These are phyloP conservation scores for Saccharomyces hybrid DNA, from an alignment of 1,139 yeast species.

Conservation along the genomic window DNA sequence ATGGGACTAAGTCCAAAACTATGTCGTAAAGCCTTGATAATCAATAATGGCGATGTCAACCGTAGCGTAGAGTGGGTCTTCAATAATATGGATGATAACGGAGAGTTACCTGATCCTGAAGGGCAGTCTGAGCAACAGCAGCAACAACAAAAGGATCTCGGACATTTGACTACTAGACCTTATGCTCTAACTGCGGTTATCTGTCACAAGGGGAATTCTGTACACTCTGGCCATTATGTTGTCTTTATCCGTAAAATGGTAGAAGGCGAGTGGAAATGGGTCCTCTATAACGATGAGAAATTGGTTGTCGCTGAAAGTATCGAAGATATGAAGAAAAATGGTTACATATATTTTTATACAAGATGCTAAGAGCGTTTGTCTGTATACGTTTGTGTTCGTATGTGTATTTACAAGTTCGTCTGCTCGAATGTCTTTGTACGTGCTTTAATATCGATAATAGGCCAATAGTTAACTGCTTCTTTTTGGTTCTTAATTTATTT, in stretches of 20 bases:
- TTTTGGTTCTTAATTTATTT: too few relatives aligned
- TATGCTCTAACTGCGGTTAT: constrained; percentile 64
- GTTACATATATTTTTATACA: constrained; percentile 45
- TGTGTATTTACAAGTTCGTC: too few relatives aligned
- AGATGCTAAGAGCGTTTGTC: constrained; percentile 3
- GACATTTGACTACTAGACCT: constrained; percentile 29
- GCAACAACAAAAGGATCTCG: constrained; percentile 18
- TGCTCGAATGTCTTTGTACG: too few relatives aligned
- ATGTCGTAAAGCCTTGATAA: constrained; percentile 60
- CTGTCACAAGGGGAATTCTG: constrained; percentile 91
- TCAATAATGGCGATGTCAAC: constrained; percentile 55
- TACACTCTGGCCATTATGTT: constrained; percentile 95
- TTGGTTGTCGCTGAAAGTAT: constrained; percentile 58
- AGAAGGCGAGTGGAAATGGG: constrained; percentile 54
- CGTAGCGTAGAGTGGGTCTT: constrained; percentile 89
- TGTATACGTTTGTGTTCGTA: neutral
- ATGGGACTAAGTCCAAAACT: constrained; percentile 74
- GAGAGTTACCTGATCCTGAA: constrained; percentile 26
- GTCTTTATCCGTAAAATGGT: constrained; percentile 53
- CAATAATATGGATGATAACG: constrained; percentile 63
- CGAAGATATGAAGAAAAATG: constrained; percentile 54
- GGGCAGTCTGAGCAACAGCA: neutral
- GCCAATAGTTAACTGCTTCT: too few relatives aligned
- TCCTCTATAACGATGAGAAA: constrained; percentile 87
- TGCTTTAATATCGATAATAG: too few relatives aligned